phyloP scores from a whole-genome alignment of 306 rosid genomes.

The Myrica gale region DNA sequence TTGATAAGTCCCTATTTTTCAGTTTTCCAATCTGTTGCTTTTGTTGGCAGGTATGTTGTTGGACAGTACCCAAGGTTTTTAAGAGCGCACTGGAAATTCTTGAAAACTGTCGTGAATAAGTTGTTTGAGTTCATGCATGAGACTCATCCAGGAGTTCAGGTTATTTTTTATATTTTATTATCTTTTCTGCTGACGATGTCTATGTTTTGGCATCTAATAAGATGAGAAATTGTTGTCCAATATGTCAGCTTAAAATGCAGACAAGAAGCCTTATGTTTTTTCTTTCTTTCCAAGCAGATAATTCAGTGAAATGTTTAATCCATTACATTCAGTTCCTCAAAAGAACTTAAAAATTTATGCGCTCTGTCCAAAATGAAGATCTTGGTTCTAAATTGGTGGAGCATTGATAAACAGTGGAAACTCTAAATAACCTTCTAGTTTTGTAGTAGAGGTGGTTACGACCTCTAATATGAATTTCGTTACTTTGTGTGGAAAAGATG shows the following conservation, averaged over 20 bases:
- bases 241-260: neutral
- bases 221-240: neutral
- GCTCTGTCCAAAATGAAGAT: too few species aligned
- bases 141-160: constrained; percentile 99
- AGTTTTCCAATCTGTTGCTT: constrained; percentile 10
- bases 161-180: constrained; percentile 26
- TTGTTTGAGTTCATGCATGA: constrained; percentile 98
- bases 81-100: constrained; percentile 96
- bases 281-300: neutral
- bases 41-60: constrained; percentile 80
- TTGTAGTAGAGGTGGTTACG: neutral
- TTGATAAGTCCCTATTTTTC: neutral
- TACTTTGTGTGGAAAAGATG: neutral
- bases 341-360: too few species aligned
- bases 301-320: neutral
- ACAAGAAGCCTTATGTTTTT: neutral
- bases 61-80: constrained; percentile 96
- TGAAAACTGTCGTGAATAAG: constrained; percentile 93
- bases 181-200: neutral
- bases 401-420: too few species aligned
- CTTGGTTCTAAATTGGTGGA: too few species aligned
- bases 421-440: too few species aligned
- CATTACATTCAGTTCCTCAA: neutral
- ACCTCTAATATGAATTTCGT: too few species aligned
- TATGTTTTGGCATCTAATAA: neutral